Percentiles rank a stretch among this genome's conserved stretches.
These are phyloP conservation scores for Yamadazyma atmosphaerica DNA, from an alignment of 1,139 yeast species.

Conservation along the genomic window DNA sequence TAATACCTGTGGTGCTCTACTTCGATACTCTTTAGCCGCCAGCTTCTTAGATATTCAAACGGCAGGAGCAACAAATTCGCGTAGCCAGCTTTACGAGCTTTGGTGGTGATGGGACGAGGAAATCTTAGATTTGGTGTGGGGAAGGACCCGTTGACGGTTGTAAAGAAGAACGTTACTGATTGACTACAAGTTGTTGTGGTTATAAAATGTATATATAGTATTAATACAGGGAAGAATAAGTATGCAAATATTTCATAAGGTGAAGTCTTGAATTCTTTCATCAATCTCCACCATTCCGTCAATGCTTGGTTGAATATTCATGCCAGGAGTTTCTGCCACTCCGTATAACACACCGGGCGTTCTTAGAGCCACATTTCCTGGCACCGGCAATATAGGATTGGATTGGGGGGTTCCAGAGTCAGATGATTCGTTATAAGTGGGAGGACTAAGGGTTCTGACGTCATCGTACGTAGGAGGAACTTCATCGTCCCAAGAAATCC, in stretches of 20 bases:
- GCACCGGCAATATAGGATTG: conserved; percentile 13
- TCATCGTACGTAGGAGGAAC: conserved; percentile 96
- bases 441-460: conserved; percentile 81
- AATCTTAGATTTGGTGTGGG: no score
- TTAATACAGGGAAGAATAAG: background rate
- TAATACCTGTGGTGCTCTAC: no score
- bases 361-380: conserved; percentile 10
- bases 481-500: conserved; percentile 98
- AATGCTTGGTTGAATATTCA: conserved; percentile 21
- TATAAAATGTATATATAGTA: no score
- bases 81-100: no score
- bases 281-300: conserved; percentile 33
- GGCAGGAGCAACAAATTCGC: no score
- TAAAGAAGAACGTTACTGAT: no score
- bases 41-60: no score
- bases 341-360: conserved; percentile 47
- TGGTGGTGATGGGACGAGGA: no score
- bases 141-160: no score
- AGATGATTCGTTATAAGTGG: conserved; percentile 56
- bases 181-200: no score
- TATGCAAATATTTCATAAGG: conserved; percentile 12
- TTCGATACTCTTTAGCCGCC: no score
- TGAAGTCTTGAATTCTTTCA: conserved; percentile 37
- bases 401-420: conserved; percentile 23
- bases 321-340: conserved; percentile 42